phyloP scores from a whole-genome alignment of 2,329 filamentous ascomycete species.

The Epichloe coenophiala region DNA sequence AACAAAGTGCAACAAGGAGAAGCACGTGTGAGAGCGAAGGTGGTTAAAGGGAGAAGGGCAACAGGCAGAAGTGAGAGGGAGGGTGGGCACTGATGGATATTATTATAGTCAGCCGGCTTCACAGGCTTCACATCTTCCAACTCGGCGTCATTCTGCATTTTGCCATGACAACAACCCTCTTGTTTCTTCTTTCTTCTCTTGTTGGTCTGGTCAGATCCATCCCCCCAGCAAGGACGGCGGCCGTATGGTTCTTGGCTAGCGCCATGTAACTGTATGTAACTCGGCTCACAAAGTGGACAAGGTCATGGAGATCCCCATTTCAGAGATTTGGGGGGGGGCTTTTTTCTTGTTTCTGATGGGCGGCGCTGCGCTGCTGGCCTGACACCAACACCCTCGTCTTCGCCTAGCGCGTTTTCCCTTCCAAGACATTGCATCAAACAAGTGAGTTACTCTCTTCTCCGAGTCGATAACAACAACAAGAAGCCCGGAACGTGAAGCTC shows the following conservation, averaged over 20 bases:
- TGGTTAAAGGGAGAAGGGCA: not conserved
- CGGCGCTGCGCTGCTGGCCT: not conserved
- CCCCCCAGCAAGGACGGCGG: not conserved
- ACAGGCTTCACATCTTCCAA: not conserved
- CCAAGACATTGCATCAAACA: not conserved
- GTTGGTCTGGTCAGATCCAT: not conserved
- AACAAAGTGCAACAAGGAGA: conserved; percentile 1
- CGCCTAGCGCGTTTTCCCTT: not conserved
- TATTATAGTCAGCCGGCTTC: conserved; percentile 5
- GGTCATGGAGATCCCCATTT: conserved; percentile 4
- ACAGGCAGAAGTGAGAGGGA: not conserved
- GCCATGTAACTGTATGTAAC: not conserved
- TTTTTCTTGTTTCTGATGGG: too few relatives aligned
- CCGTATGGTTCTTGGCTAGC: conserved; percentile 1
- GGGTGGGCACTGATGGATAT: conserved; percentile 1
- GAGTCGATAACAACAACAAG: too few relatives aligned
- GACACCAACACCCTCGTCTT: not conserved
- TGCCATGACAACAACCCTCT: not conserved
- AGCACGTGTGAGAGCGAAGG: conserved; percentile 7
- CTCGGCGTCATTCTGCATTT: not conserved
- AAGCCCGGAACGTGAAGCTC: too few relatives aligned
- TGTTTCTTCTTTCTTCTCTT: too few relatives aligned
- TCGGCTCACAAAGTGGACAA: not conserved
- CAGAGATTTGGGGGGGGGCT: not conserved
- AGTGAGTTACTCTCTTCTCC: too few relatives aligned